Percentiles rank a stretch among this genome's conserved stretches.
These are phyloP conservation scores for Tylopilus intermedius DNA, from an alignment of 768 basidiomycete species.

Conservation along the genomic window DNA sequence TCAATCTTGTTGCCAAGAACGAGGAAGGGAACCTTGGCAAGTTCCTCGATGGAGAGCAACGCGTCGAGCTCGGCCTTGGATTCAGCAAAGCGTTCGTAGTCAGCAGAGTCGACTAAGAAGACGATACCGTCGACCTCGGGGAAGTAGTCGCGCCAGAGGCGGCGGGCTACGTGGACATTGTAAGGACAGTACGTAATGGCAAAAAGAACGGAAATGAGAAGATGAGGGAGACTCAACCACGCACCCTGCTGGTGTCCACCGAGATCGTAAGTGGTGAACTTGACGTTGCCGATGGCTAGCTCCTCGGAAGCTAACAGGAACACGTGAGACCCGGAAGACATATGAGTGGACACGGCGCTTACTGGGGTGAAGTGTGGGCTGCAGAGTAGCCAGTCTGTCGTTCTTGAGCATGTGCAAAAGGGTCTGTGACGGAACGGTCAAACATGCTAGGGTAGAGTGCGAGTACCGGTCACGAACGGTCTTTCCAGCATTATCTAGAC, in stretches of 20 bases:
- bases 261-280: constrained; percentile 97
- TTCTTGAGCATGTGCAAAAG: constrained; percentile 99
- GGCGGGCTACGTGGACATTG: constrained; percentile 57
- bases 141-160: constrained; percentile 99
- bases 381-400: constrained; percentile 92
- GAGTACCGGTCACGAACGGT: constrained; percentile 56
- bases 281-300: constrained; percentile 96
- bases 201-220: neutral
- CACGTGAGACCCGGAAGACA: constrained; percentile 3
- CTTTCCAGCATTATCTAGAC: constrained; percentile 98
- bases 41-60: constrained; percentile 90
- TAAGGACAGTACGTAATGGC: neutral
- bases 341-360: constrained; percentile 25
- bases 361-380: constrained; percentile 99
- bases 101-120: constrained; percentile 96
- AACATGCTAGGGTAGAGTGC: neutral
- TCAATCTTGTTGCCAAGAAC: constrained; percentile 99
- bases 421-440: constrained; percentile 49
- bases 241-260: constrained; percentile 96
- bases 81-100: constrained; percentile 93
- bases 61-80: constrained; percentile 97
- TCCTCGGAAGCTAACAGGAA: constrained; percentile 83
- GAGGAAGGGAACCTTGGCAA: constrained; percentile 95
- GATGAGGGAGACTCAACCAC: constrained; percentile 11
- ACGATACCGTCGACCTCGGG: constrained; percentile 98